phyloP scores from a whole-genome alignment of 768 basidiomycete species.

The Leccinum rimulosum region DNA sequence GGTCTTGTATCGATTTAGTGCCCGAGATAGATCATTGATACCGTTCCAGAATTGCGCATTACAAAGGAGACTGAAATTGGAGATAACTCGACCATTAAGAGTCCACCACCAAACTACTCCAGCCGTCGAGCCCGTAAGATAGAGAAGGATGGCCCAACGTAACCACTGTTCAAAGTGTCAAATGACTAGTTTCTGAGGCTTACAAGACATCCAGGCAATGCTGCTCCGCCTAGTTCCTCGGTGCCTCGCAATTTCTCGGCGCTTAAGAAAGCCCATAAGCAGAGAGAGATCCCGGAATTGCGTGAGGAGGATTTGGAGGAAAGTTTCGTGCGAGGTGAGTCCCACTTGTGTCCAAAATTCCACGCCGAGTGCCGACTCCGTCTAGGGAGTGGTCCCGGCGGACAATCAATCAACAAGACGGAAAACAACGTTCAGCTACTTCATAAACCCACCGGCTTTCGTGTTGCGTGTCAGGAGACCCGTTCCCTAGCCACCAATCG shows the following conservation, averaged over 20 bases:
- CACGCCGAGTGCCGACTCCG: constrained; percentile 8
- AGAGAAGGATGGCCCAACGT: constrained; percentile 38
- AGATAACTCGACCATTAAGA: constrained; percentile 77
- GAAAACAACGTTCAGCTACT: constrained; percentile 87
- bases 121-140: constrained; percentile 46
- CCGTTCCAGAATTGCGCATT: constrained; percentile 61
- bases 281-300: constrained; percentile 63
- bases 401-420: constrained; percentile 97
- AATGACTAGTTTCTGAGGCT: constrained; percentile 29
- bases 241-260: constrained; percentile 57
- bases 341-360: not conserved
- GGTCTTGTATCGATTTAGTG: constrained; percentile 16
- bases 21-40: not conserved
- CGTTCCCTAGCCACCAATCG: constrained; percentile 81
- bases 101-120: constrained; percentile 44
- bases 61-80: constrained; percentile 85
- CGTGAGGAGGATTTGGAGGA: constrained; percentile 84
- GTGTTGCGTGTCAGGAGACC: constrained; percentile 86
- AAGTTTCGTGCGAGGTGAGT: constrained; percentile 77
- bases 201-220: constrained; percentile 30
- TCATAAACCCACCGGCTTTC: constrained; percentile 85
- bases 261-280: constrained; percentile 65
- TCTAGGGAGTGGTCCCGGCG: constrained; percentile 86
- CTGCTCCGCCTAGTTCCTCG: constrained; percentile 29
- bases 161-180: constrained; percentile 24